Evolutionary conservation across 441 rosid genomes (phyloP), one percentile per base, ranked within the genome.

Genomic region (Viola pubescens): DNA sequence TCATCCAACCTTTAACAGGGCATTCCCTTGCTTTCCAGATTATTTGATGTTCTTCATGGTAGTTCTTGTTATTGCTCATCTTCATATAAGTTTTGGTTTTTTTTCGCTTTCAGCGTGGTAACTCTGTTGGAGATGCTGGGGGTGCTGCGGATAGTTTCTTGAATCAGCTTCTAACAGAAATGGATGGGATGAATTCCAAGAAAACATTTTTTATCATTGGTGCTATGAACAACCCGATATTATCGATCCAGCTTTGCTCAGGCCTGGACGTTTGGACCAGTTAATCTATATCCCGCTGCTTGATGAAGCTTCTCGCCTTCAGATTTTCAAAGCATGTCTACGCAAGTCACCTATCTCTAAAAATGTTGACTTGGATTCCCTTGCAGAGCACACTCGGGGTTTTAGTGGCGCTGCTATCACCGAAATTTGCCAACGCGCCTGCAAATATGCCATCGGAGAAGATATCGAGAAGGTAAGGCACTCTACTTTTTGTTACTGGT

Each of bases 111-210:
- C 82, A 85, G 81, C 72, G 82, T 54, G 87, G 84, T 58, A 79
- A 73, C 73, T 77, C 81, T 52, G 71, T 67, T 10, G 86, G 86
- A 34, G 86, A 82, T 66, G 84, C 84, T 8, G 87, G 87, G 16
- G 87, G 87, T 52, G 84, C 87, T 43, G 84, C 87, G 4, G 84
- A 82, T 58, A 70, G 87, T 12, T 84, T 82, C 51, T 37, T 82
- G 72, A 82, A 82, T 66, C 87, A 82, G 67, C 84, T 82, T 52
- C 75, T 83, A 43, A 81, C 86, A 9, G 86, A 81, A 64, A 83
- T 83, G 89, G 89, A 83, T 75, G 89, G 84, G 50, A 81, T 83
- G 86, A 71, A 83, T 2, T 83, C 88, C 0, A 82, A 82, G 68
- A 78, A 82, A 60, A 81, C 83, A 11, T 81, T 81, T 58, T 81